A percentile compares a stretch with the other conserved stretches of the same genome.
Evolutionary conservation across 495 filamentous ascomycete genomes (phyloP).

Genomic region (Viridothelium virens): DNA sequence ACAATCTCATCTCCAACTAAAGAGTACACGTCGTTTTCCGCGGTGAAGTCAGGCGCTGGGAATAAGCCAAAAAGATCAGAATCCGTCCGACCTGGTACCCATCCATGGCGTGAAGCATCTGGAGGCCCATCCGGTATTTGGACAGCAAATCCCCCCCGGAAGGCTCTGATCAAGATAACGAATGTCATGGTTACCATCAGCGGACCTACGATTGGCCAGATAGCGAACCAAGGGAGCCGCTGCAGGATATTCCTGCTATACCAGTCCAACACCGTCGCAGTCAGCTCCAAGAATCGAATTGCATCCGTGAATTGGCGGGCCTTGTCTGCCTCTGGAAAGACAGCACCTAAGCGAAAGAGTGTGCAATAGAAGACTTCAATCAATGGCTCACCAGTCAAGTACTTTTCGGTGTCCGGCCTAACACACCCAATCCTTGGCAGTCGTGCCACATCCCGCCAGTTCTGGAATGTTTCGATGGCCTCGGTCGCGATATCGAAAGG

Average conservation of each 20-base stretch:
- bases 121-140: not conserved
- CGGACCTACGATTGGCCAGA: not conserved
- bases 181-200: not conserved
- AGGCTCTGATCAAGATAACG: not conserved
- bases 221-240: not conserved
- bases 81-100: not conserved
- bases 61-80: not conserved
- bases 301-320: not conserved
- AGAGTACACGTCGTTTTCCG: not conserved
- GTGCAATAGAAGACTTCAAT: not conserved
- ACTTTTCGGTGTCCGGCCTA: not conserved
- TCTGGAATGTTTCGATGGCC: not conserved
- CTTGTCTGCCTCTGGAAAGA: not conserved
- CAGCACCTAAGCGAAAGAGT: not conserved
- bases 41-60: not conserved
- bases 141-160: not conserved
- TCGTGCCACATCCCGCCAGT: not conserved
- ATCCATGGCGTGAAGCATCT: not conserved
- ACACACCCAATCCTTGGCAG: not conserved
- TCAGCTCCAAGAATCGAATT: not conserved
- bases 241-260: not conserved
- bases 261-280: not conserved
- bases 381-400: not conserved
- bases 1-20: not conserved
- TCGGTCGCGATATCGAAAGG: not conserved